Conservation (phyloP, 202 grass and related monocot genomes). For the Schoenoplectus tabernaemontani region DNA sequence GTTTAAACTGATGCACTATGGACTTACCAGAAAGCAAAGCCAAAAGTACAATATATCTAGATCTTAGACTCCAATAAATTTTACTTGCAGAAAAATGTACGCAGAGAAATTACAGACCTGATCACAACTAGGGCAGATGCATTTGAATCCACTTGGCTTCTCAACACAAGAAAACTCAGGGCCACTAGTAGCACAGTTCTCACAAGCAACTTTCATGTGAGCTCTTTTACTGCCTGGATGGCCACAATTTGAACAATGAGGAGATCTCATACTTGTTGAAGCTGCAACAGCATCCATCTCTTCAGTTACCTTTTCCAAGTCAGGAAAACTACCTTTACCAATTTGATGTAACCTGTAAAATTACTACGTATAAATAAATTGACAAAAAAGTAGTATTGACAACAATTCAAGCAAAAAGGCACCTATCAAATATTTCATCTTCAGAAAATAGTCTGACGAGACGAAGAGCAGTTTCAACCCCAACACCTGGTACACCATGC, state of each 20-base stretch:
- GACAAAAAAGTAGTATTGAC: not conserved
- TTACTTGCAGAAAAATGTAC: not conserved
- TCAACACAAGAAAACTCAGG: conserved; percentile 46
- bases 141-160: conserved; percentile 69
- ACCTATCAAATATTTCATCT: conserved; percentile 71
- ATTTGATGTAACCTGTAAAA: conserved; percentile 62
- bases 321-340: conserved; percentile 48
- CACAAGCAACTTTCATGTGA: conserved; percentile 65
- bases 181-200: conserved; percentile 52
- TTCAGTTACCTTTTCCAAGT: conserved; percentile 34
- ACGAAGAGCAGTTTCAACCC: conserved; percentile 66
- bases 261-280: conserved; percentile 33
- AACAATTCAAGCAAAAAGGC: conserved; percentile 1
- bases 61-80: not conserved
- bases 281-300: conserved; percentile 38
- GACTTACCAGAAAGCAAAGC: not conserved
- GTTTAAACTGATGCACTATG: not conserved
- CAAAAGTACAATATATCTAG: not conserved
- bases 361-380: conserved; percentile 6
- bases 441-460: conserved; percentile 67
- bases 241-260: conserved; percentile 76
- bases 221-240: conserved; percentile 75
- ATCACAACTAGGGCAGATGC: conserved; percentile 56
- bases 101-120: conserved; percentile 38
- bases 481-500: conserved; percentile 71